Percentiles rank a stretch among this genome's conserved stretches.
These are phyloP conservation scores for Dioszegia crocea DNA, from an alignment of 768 basidiomycete species.

Conservation along the genomic window DNA sequence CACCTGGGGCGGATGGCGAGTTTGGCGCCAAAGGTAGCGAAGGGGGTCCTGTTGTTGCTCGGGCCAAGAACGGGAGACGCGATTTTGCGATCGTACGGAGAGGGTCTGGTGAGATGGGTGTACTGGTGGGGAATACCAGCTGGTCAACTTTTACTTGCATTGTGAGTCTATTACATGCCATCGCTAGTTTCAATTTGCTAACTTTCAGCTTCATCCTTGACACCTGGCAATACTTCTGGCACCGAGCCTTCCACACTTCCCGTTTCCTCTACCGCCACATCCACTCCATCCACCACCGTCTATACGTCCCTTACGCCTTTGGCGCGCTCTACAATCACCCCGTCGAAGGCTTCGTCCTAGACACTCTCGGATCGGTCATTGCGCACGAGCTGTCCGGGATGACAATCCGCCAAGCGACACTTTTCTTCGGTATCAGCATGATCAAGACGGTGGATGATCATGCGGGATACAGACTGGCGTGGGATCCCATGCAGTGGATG, in stretches of 20 bases:
- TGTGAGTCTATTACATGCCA: conserved; percentile 60
- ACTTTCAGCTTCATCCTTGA: conserved; percentile 77
- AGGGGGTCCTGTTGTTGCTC: conserved; percentile 51
- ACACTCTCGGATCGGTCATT: conserved; percentile 71
- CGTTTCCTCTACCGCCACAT: conserved; percentile 84
- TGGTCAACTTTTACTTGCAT: conserved; percentile 67
- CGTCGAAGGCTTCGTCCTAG: conserved; percentile 85
- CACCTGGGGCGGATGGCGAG: conserved; percentile 40
- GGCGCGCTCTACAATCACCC: conserved; percentile 98
- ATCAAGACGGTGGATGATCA: conserved; percentile 95
- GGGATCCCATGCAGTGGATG: conserved; percentile 83
- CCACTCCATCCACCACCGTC: conserved; percentile 90
- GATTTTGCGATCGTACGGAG: conserved; percentile 51
- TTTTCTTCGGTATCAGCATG: conserved; percentile 78
- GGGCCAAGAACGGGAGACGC: conserved; percentile 53
- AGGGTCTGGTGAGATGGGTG: conserved; percentile 57
- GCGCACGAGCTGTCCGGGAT: conserved; percentile 68
- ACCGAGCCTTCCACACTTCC: conserved; percentile 85
- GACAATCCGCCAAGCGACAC: conserved; percentile 72
- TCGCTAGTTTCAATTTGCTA: neutral
- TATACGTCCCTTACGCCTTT: conserved; percentile 95
- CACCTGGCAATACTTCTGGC: conserved; percentile 97
- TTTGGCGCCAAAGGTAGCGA: conserved; percentile 51
- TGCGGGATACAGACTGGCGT: conserved; percentile 83
- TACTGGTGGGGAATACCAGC: conserved; percentile 94